phyloP scores from a whole-genome alignment of 208 protist genomes.

The Trypanosoma platydactyli region DNA sequence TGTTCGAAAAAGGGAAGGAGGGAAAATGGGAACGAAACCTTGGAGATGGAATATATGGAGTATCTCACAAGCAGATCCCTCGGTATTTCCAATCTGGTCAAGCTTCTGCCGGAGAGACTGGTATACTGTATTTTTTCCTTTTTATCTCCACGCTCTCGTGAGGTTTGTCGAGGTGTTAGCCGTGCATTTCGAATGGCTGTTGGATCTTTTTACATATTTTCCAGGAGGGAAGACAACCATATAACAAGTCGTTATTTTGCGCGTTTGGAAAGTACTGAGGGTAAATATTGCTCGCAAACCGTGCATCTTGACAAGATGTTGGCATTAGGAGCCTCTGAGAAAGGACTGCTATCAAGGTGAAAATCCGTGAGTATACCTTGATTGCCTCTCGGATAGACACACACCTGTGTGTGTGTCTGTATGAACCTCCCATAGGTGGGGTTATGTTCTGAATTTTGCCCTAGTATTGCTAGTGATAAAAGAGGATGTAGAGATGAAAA shows the following conservation, averaged over 20 bases:
- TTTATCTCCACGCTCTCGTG: constrained; percentile 7
- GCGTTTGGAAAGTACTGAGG: constrained; percentile 8
- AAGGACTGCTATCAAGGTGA: neutral
- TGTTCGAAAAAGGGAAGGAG: neutral
- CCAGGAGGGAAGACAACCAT: constrained; percentile 23
- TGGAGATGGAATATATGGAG: constrained; percentile 23
- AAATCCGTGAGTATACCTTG: neutral
- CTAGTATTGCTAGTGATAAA: neutral
- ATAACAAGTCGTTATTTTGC: constrained; percentile 14
- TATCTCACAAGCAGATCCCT: constrained; percentile 13
- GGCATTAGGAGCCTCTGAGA: neutral
- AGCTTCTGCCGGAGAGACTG: constrained; percentile 13
- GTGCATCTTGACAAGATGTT: constrained; percentile 8
- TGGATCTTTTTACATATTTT: constrained; percentile 24
- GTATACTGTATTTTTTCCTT: constrained; percentile 23
- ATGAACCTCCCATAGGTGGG: neutral
- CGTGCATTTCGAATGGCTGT: constrained; percentile 20
- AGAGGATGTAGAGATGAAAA: neutral
- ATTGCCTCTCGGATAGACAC: too few relatives aligned
- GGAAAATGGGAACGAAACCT: neutral
- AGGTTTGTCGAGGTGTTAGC: constrained; percentile 21
- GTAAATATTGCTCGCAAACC: constrained; percentile 7
- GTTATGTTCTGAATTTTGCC: neutral
- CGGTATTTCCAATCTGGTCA: constrained; percentile 19
- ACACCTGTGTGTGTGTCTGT: neutral